Evolutionary conservation across 2,329 filamentous ascomycete genomes (phyloP).

Genomic region (Botrytis cinerea): DNA sequence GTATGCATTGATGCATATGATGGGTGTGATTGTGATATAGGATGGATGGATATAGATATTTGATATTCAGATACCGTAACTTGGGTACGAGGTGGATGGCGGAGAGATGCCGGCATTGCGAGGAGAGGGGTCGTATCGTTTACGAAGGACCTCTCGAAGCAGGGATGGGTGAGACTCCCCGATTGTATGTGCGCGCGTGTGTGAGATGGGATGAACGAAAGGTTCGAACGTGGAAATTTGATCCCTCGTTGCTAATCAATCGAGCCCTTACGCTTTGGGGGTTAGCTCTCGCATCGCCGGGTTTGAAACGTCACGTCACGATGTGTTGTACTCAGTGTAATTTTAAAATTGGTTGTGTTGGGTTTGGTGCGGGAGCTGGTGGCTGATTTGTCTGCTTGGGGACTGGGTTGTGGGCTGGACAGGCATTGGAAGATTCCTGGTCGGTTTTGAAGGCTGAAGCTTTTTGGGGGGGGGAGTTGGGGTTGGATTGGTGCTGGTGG

Average conservation of each 20-base stretch:
- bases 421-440: not conserved
- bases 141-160: not conserved
- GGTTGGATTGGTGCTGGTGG: no score
- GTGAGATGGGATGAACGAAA: no score
- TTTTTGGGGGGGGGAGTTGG: not conserved
- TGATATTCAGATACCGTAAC: not conserved
- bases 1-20: not conserved
- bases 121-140: conserved; percentile 1
- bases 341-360: conserved; percentile 29
- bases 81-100: not conserved
- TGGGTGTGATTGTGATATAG: not conserved
- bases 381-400: not conserved
- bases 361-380: not conserved
- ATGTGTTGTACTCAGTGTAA: conserved; percentile 39
- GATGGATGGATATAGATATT: not conserved
- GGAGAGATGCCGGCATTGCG: not conserved
- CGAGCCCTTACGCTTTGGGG: no score
- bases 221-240: no score
- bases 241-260: no score
- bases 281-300: no score
- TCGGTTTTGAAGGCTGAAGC: not conserved
- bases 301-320: conserved; percentile 25
- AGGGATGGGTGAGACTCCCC: not conserved
- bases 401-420: no score
- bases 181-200: not conserved